A percentile compares a stretch with the other conserved stretches of the same genome.
phyloP scores from a whole-genome alignment of 805 yeast species.

The Scheffersomyces stipitis region DNA sequence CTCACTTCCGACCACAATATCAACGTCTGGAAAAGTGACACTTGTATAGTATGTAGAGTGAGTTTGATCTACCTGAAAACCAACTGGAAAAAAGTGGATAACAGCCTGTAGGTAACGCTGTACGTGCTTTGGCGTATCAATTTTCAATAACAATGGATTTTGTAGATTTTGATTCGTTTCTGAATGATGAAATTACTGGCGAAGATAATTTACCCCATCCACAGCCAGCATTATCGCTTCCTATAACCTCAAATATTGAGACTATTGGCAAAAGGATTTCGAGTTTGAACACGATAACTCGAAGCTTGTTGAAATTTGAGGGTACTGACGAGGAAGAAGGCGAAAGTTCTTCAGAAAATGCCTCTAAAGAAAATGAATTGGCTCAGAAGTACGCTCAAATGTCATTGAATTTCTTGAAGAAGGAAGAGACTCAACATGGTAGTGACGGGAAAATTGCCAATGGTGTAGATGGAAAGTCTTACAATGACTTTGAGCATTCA shows the following conservation, averaged over 20 bases:
- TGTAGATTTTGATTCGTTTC: constrained; percentile 38
- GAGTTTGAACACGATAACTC: constrained; percentile 31
- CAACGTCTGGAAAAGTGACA: no score
- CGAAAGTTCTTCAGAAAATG: constrained; percentile 6
- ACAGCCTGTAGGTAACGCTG: constrained; percentile 34
- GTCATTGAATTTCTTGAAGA: constrained; percentile 41
- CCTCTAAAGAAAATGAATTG: constrained; percentile 11
- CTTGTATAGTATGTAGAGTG: no score
- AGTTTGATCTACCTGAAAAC: no score
- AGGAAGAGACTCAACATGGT: constrained; percentile 6
- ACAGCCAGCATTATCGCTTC: constrained; percentile 44
- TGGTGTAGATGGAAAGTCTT: not conserved
- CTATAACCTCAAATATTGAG: constrained; percentile 38
- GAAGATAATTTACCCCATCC: constrained; percentile 32
- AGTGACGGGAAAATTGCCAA: not conserved
- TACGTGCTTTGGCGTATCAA: constrained; percentile 13
- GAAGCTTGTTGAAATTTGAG: constrained; percentile 27
- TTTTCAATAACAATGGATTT: constrained; percentile 33
- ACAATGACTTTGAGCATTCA: not conserved
- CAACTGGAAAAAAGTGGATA: constrained; percentile 30
- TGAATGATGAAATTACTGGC: constrained; percentile 17
- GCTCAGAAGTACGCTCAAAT: constrained; percentile 52
- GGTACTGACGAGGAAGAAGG: constrained; percentile 5
- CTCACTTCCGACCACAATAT: no score
- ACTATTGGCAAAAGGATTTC: constrained; percentile 32